These are phyloP conservation scores for Breynia disticha DNA, from an alignment of 441 rosid species.

Conservation along the genomic window DNA sequence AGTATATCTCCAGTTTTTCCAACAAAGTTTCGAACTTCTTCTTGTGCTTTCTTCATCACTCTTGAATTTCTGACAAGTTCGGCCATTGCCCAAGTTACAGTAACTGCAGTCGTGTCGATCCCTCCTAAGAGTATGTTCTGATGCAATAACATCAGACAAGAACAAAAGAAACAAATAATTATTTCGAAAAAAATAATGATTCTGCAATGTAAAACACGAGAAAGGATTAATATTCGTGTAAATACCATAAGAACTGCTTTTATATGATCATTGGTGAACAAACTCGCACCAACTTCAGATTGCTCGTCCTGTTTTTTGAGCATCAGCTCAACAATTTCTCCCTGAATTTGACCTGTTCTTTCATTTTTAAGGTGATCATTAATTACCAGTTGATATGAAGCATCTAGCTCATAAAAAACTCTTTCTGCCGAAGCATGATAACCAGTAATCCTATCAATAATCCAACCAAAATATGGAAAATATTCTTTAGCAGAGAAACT, in stretches of 20 bases:
- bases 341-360: constrained; percentile 16
- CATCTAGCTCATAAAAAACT: constrained; percentile 25
- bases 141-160: not conserved
- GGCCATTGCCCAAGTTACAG: constrained; percentile 43
- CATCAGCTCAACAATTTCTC: constrained; percentile 43
- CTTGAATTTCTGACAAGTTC: constrained; percentile 34
- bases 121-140: constrained; percentile 42
- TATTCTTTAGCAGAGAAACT: constrained; percentile 32
- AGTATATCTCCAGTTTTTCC: constrained; percentile 19
- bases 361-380: constrained; percentile 36
- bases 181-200: no score
- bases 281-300: constrained; percentile 15
- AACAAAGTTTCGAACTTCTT: constrained; percentile 29
- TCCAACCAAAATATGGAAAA: constrained; percentile 38
- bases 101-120: constrained; percentile 26
- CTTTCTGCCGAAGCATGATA: constrained; percentile 25
- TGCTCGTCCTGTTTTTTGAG: constrained; percentile 26
- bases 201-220: no score
- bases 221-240: no score
- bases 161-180: not conserved
- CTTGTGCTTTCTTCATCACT: constrained; percentile 40
- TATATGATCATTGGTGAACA: constrained; percentile 25
- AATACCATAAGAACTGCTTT: constrained; percentile 39
- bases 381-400: constrained; percentile 26
- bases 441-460: constrained; percentile 28